Evolutionary conservation across 305 asterid species (phyloP), one percentile per base, ranked within the genome.

Genomic region (Fraxinus platypoda): DNA sequence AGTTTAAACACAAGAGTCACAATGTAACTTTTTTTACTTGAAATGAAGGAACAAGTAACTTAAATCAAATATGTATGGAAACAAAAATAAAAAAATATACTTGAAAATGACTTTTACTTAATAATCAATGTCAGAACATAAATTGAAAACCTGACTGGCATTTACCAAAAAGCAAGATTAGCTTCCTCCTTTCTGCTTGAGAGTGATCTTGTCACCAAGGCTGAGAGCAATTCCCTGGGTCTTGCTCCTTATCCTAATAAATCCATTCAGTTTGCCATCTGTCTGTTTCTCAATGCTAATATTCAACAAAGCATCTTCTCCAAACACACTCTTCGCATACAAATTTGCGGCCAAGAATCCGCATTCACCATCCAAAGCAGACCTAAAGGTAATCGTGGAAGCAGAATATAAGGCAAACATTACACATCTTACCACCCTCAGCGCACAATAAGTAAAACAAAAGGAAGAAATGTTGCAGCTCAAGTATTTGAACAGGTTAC

Each of bases 161-260:
- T 75, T 82, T 86, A 89, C 89, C 87, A 84, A 75, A n/a, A 26
- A 80, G 76, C 33, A 34, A 49, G 81, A 76, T 92, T 91, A 95
- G 94, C 87, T 92, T 82, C 99, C 97, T 85, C 99, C 99, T 89
- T 97, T 97, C 86, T 97, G 99, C 93, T 97, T 97, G 78, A 97
- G 96, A 31, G 99, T 97, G 76, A 97, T 97, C 86, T 97, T 97
- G 91, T 97, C 99, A 8, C 99, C 99, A 90, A 97, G 91, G 93
- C 99, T 95, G 82, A 97, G 98, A 13, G 99, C 99, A 13, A 97
- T 97, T 76, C 99, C 99, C 84, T 97, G 99, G 46, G 99, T 97
- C 86, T 97, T 97, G 97, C 99, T 97, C 89, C 99, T 90, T 86
- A 95, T 97, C 89, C 98, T 89, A 52, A 97, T 93, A 87, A 95